Evolutionary conservation across 2,329 filamentous ascomycete genomes (phyloP).

Genomic region (Arthrobotrys conoides): DNA sequence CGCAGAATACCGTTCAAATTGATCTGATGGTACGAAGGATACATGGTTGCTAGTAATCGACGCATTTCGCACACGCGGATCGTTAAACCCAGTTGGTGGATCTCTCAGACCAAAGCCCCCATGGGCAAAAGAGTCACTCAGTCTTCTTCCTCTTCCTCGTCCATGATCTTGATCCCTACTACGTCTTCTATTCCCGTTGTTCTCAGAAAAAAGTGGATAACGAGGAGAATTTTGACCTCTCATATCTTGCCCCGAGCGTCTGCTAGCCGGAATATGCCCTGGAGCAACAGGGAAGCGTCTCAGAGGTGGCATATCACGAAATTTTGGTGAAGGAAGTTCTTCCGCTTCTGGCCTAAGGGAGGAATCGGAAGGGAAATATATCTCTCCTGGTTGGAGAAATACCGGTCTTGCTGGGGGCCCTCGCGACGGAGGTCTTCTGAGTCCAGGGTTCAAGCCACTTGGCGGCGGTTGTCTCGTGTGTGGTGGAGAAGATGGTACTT

Average conservation of each 20-base stretch:
- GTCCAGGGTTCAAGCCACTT: not conserved
- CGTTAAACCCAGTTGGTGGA: not conserved
- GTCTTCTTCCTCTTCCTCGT: conserved; percentile 9
- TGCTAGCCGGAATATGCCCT: not conserved
- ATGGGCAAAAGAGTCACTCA: not conserved
- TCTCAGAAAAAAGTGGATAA: not conserved
- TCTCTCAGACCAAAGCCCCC: not conserved
- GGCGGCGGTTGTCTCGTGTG: not conserved
- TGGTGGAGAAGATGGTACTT: not conserved
- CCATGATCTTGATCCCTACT: conserved; percentile 3
- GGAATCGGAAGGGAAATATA: not conserved
- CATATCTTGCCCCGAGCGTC: not conserved
- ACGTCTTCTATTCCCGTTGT: not conserved
- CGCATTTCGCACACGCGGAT: conserved; percentile 7
- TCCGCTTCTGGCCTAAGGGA: not conserved
- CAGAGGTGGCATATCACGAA: conserved; percentile 5
- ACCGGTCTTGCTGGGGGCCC: not conserved
- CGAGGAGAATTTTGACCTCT: not conserved
- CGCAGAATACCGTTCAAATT: conserved; percentile 21
- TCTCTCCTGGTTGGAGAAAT: not conserved
- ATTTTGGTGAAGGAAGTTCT: conserved; percentile 6
- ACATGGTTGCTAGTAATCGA: conserved; percentile 26
- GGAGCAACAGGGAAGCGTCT: not conserved
- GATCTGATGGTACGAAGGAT: conserved; percentile 7
- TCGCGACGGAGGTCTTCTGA: not conserved